These are phyloP conservation scores for Ophiosphaerella narmari DNA, from an alignment of 2,329 filamentous ascomycete species.

Conservation along the genomic window DNA sequence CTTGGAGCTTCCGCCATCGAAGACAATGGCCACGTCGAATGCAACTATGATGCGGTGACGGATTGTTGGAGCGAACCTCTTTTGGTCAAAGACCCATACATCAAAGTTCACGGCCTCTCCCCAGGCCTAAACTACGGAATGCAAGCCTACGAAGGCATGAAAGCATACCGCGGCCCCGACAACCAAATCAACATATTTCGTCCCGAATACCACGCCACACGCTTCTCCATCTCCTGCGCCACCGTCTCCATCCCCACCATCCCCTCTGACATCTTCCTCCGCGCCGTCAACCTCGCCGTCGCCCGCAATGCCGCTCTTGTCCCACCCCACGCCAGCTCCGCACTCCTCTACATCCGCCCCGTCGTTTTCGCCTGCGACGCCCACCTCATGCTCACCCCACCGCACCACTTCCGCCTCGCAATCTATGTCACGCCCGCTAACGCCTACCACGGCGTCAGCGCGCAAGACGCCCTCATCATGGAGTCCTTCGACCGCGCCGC, in stretches of 20 bases:
- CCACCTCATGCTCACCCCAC: slow-evolving; percentile 28
- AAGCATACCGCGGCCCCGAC: slow-evolving; percentile 20
- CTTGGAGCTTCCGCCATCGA: slow-evolving; percentile 12
- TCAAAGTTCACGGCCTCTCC: slow-evolving; percentile 26
- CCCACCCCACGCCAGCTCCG: slow-evolving; percentile 28
- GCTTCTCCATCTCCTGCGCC: slow-evolving; percentile 31
- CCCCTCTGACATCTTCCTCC: slow-evolving; percentile 35
- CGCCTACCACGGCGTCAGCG: slow-evolving; percentile 30
- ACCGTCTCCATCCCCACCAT: slow-evolving; percentile 39
- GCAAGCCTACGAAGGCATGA: slow-evolving; percentile 27
- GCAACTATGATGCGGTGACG: slow-evolving; percentile 10
- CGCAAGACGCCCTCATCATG: slow-evolving; percentile 35
- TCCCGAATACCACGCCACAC: slow-evolving; percentile 33
- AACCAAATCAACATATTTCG: slow-evolving; percentile 42
- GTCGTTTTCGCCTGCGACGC: slow-evolving; percentile 37
- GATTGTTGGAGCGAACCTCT: slow-evolving; percentile 19
- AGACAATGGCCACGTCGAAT: slow-evolving; percentile 28
- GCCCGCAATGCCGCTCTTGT: slow-evolving; percentile 32
- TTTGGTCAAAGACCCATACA: slow-evolving; percentile 17
- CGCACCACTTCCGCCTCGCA: slow-evolving; percentile 34
- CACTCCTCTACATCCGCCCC: slow-evolving; percentile 45
- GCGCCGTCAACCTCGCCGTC: slow-evolving; percentile 29
- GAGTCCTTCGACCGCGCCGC: slow-evolving; percentile 45
- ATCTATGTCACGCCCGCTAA: slow-evolving; percentile 36
- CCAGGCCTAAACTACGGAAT: slow-evolving; percentile 28